phyloP scores from a whole-genome alignment of 108 stramenopile species.

The Chaetoceros muelleri region DNA sequence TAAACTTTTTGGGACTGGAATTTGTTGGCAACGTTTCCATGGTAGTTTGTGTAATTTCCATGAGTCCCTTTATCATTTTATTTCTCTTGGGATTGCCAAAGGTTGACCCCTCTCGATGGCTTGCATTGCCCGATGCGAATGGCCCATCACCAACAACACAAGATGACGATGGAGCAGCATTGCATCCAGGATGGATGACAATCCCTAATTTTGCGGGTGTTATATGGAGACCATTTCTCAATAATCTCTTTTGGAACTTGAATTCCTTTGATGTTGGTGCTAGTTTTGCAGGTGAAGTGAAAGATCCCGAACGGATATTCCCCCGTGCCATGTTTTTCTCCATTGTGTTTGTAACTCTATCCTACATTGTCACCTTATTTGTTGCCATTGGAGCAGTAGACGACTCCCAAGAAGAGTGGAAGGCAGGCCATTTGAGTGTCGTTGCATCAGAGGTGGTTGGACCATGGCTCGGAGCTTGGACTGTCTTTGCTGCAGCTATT shows the following conservation, averaged over 20 bases:
- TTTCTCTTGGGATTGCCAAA: constrained; percentile 52
- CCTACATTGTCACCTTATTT: constrained; percentile 74
- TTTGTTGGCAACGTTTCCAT: constrained; percentile 79
- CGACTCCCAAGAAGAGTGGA: constrained; percentile 50
- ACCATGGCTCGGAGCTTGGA: constrained; percentile 88
- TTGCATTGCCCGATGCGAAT: constrained; percentile 41
- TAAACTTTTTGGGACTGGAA: constrained; percentile 82
- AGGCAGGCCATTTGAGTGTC: constrained; percentile 75
- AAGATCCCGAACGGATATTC: constrained; percentile 58
- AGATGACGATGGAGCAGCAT: constrained; percentile 35
- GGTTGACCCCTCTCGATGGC: constrained; percentile 73
- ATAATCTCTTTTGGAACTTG: constrained; percentile 94
- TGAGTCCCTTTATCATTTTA: constrained; percentile 87
- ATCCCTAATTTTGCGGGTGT: constrained; percentile 43
- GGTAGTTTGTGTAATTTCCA: constrained; percentile 67
- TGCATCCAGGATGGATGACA: constrained; percentile 23
- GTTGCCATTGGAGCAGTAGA: constrained; percentile 62
- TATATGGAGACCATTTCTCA: constrained; percentile 82
- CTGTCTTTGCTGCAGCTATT: constrained; percentile 82
- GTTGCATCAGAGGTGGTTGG: constrained; percentile 75
- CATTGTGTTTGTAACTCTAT: constrained; percentile 44
- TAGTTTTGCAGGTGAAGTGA: constrained; percentile 79
- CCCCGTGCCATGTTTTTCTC: constrained; percentile 68
- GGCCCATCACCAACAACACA: too few relatives aligned
- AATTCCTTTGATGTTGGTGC: constrained; percentile 86